Conservation (phyloP, 2,329 filamentous ascomycete species). For the Neonectria sp. region DNA sequence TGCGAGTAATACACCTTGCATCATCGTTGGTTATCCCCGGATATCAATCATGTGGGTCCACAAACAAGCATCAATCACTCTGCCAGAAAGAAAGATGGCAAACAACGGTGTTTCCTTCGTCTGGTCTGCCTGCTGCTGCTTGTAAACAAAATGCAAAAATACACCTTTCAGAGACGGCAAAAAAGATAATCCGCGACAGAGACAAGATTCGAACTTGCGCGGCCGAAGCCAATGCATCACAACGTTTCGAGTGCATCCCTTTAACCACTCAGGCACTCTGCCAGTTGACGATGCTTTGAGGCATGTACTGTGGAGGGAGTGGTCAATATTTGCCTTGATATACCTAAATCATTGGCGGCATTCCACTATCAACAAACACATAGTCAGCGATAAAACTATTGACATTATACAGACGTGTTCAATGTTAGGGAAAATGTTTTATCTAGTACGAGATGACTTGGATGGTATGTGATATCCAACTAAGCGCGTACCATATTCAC, state of each 20-base stretch:
- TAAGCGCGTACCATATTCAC: neutral
- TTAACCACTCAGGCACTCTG: conserved; percentile 40
- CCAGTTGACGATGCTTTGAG: conserved; percentile 11
- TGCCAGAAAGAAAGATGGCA: too few relatives aligned
- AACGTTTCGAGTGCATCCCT: conserved; percentile 35
- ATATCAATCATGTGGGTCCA: neutral
- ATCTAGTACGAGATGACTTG: neutral
- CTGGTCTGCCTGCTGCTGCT: too few relatives aligned
- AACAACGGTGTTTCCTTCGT: too few relatives aligned
- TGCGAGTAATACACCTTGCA: neutral
- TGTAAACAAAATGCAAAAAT: neutral
- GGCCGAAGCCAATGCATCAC: conserved; percentile 33
- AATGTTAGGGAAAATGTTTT: too few relatives aligned
- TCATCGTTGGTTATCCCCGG: neutral
- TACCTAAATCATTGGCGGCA: neutral
- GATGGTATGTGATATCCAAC: neutral
- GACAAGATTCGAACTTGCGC: conserved; percentile 42
- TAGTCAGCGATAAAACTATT: too few relatives aligned
- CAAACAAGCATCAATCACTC: neutral
- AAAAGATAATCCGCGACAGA: conserved; percentile 29
- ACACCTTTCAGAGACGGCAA: neutral
- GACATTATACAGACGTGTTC: too few relatives aligned
- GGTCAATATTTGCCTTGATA: conserved; percentile 4
- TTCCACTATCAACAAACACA: too few relatives aligned
- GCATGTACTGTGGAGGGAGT: neutral